Evolutionary conservation across 2,329 filamentous ascomycete species (phyloP), one percentile per base, ranked within the genome.

Genomic region (Lasiodiplodia sp.): DNA sequence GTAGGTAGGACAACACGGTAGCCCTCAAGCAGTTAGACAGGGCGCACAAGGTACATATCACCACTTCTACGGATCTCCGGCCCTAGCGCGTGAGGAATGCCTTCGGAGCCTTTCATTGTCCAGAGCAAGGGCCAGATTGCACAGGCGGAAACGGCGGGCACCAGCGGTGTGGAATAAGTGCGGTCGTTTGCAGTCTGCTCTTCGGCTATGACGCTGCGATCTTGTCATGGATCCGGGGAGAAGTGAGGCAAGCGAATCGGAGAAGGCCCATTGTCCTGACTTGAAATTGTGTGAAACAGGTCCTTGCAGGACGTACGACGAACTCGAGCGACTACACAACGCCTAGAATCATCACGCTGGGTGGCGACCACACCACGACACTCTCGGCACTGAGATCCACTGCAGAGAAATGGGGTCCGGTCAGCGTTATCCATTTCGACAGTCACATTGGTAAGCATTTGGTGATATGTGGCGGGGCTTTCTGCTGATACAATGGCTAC

Each of bases 401-500:
- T 0, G 75, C 82, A 71, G 70, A 81, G 3, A 80, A 81, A 64
- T 90, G 85, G 84, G 87, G 85, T 0, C 75, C 80, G 16, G 83
- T 87, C 2, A 86, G 84, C 70, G 85, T 87, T 6, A 86, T 87
- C n/a, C 85, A 87, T 74, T 87, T 88, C 71, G 86, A 87, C 72
- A 84, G 81, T 55, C 85, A 86, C 72, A 75, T 86, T 69, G 83
- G 79, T 79, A 28, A 28, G 40, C 38, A 23, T 44, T 44, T 37
- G 21, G 10, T 65, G 21, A 18, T 25, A 8, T 51, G 28, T 23
- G 2, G 3, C 16, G 37, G 10, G 10, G 3, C 49, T 7, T 12
- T 31, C 37, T 40, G 62, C 68, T 71, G 57, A 62, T 49, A 38
- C 38, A 14, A 8, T 58, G 11, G 11, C 47, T 56, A 47, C 34